phyloP scores from a whole-genome alignment of 2,329 filamentous ascomycete species.

The Eurotiales sp. region DNA sequence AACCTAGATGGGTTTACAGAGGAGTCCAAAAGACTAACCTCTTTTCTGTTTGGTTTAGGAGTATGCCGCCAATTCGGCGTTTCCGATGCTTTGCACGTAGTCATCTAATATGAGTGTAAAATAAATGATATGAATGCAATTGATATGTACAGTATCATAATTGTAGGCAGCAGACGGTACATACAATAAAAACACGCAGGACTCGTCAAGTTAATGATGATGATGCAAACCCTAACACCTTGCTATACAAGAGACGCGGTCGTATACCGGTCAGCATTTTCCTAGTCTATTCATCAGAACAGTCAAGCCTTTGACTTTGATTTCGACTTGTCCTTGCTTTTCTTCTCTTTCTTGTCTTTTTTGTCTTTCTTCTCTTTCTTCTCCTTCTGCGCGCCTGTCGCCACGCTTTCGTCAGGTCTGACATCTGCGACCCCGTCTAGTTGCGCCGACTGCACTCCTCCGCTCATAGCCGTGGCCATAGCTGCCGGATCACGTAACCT shows the following conservation, averaged over 20 bases:
- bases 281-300: not conserved
- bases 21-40: not conserved
- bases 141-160: not conserved
- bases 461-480: constrained; percentile 20
- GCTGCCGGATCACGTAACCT: constrained; percentile 22
- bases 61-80: too few relatives aligned
- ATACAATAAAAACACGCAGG: not conserved
- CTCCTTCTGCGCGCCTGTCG: constrained; percentile 17
- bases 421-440: constrained; percentile 8
- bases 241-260: too few relatives aligned
- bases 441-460: constrained; percentile 16
- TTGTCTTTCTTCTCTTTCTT: constrained; percentile 18
- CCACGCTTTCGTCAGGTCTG: constrained; percentile 16
- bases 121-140: not conserved
- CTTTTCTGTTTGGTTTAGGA: too few relatives aligned
- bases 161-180: not conserved
- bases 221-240: too few relatives aligned
- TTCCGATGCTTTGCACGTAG: too few relatives aligned
- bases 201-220: too few relatives aligned
- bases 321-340: constrained; percentile 19
- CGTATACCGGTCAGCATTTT: too few relatives aligned
- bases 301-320: constrained; percentile 2
- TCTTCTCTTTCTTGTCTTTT: constrained; percentile 16
- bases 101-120: not conserved
- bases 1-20: not conserved